Percentiles rank a stretch among this genome's conserved stretches.
These are phyloP conservation scores for Euphorbia corollata DNA, from an alignment of 441 rosid species.

Conservation along the genomic window DNA sequence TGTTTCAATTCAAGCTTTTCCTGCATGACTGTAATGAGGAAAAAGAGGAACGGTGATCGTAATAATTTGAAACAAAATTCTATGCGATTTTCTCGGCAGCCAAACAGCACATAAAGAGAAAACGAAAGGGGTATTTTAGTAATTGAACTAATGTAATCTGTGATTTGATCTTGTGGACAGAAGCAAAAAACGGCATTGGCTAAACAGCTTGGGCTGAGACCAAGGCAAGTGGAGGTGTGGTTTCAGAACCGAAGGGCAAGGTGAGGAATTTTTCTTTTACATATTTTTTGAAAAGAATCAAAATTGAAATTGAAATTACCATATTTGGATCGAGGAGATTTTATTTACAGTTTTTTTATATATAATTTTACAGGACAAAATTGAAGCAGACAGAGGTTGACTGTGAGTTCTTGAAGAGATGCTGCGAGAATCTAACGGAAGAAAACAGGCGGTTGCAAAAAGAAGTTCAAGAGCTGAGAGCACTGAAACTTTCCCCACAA, in stretches of 20 bases:
- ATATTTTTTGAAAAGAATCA: no score
- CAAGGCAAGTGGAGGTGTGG: conserved; percentile 98
- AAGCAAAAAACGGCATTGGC: conserved; percentile 82
- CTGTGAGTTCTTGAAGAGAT: conserved; percentile 79
- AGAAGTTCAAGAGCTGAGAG: conserved; percentile 80
- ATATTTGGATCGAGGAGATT: neutral
- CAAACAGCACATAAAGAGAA: conserved; percentile 9
- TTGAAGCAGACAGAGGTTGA: conserved; percentile 95
- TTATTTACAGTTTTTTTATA: neutral
- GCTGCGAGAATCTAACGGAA: conserved; percentile 81
- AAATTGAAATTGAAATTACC: no score
- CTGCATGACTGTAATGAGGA: neutral
- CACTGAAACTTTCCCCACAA: conserved; percentile 86
- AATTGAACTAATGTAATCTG: neutral
- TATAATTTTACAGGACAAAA: conserved; percentile 53
- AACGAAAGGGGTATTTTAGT: conserved; percentile 19
- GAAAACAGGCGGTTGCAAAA: conserved; percentile 88
- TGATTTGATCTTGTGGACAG: conserved; percentile 31
- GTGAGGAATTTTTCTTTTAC: conserved; percentile 30
- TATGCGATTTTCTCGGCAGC: conserved; percentile 13
- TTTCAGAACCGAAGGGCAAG: conserved; percentile 98
- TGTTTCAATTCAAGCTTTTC: neutral
- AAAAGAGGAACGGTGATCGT: neutral
- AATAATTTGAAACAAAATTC: neutral
- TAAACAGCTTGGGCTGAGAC: conserved; percentile 70